Conservation (phyloP, 306 rosid genomes). For the Vachellia pachyceras region DNA sequence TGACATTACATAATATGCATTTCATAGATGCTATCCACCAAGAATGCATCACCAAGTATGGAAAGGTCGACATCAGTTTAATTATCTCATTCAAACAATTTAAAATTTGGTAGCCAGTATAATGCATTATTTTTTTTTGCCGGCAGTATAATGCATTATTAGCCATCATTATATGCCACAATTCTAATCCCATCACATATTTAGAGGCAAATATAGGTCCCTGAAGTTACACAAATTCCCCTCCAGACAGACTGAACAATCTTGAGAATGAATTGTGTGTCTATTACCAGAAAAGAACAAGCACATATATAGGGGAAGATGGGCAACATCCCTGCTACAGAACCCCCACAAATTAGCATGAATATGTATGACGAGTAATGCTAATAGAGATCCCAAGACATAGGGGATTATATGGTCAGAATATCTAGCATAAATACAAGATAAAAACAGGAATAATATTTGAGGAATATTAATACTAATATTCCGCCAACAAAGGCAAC, state of each 20-base stretch:
- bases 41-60: conserved; percentile 26
- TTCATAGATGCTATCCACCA: conserved; percentile 17
- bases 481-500: not conserved
- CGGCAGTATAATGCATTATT: too few species aligned
- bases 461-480: too few species aligned
- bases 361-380: not conserved
- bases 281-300: not conserved
- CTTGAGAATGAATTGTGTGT: not conserved
- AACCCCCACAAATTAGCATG: too few species aligned
- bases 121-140: too few species aligned
- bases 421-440: not conserved
- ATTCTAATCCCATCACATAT: not conserved
- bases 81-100: not conserved
- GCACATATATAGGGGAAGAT: not conserved
- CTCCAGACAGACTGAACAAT: not conserved
- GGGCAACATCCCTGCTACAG: not conserved
- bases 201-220: not conserved
- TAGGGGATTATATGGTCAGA: not conserved
- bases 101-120: not conserved
- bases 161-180: not conserved
- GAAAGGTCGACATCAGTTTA: not conserved
- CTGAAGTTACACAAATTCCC: not conserved
- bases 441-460: not conserved
- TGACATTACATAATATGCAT: conserved; percentile 30
- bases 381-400: not conserved